phyloP scores from a whole-genome alignment of 2,329 filamentous ascomycete genomes.

The Diplodia scrobiculata region DNA sequence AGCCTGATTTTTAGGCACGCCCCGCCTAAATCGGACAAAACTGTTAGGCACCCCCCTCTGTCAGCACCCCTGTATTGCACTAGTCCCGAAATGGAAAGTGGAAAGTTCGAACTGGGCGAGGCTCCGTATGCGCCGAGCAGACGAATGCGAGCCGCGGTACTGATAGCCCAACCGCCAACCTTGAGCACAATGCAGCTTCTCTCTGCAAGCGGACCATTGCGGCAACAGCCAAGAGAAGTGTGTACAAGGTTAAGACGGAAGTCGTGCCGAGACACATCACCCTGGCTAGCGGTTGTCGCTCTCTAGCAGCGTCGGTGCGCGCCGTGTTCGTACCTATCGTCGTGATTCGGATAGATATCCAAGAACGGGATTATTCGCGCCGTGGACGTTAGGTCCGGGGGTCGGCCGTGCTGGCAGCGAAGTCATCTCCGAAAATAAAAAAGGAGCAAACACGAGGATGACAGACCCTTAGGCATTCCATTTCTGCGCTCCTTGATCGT shows the following conservation, averaged over 20 bases:
- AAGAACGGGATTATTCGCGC: not conserved
- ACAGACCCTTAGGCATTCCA: not conserved
- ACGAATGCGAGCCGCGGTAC: not conserved
- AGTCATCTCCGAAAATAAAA: conserved; percentile 2
- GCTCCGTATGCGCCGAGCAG: not conserved
- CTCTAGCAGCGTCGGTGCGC: not conserved
- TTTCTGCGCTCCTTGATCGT: not conserved
- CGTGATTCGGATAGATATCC: too few relatives aligned
- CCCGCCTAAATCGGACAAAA: too few relatives aligned
- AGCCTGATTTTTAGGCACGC: too few relatives aligned
- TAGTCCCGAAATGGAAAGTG: too few relatives aligned
- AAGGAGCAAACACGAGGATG: not conserved
- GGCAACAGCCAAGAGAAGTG: not conserved
- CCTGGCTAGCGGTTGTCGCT: not conserved
- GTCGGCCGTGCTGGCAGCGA: not conserved
- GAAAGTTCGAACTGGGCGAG: too few relatives aligned
- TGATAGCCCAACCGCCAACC: not conserved
- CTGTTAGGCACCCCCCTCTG: too few relatives aligned
- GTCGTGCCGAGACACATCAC: not conserved
- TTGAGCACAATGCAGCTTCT: not conserved
- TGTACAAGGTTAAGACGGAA: conserved; percentile 20
- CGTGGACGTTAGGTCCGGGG: not conserved
- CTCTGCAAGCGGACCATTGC: conserved; percentile 17
- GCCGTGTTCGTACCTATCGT: not conserved
- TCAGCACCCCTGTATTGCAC: too few relatives aligned